Percentiles rank a stretch among this genome's conserved stretches.
Evolutionary conservation across 306 rosid genomes (phyloP).

Genomic region (Cicer chorassanicum): DNA sequence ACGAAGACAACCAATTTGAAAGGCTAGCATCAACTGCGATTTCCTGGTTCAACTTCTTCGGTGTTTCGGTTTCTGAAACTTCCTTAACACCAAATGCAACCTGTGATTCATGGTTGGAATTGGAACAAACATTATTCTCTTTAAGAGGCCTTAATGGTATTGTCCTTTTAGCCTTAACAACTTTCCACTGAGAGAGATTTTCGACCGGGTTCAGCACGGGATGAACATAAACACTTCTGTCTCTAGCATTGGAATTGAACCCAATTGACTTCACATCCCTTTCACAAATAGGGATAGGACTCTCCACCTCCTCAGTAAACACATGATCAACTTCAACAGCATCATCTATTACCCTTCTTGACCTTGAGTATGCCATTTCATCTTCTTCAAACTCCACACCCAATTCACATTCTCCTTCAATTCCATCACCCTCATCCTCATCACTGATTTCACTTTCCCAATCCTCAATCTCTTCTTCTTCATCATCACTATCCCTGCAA

Average conservation of each 20-base stretch:
- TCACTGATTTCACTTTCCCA: conserved; percentile 65
- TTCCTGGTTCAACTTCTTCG: conserved; percentile 59
- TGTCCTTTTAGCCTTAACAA: conserved; percentile 60
- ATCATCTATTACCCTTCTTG: conserved; percentile 24
- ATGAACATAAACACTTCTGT: conserved; percentile 77
- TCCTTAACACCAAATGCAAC: conserved; percentile 16
- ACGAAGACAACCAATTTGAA: conserved; percentile 80
- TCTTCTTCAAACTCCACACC: conserved; percentile 45
- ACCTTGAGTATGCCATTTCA: conserved; percentile 46
- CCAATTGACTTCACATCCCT: conserved; percentile 50
- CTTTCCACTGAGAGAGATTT: conserved; percentile 81
- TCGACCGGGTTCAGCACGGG: conserved; percentile 87
- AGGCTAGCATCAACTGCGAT: conserved; percentile 86
- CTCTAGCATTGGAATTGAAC: conserved; percentile 58
- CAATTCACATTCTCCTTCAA: conserved; percentile 44
- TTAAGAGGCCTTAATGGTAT: conserved; percentile 59
- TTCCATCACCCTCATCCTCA: conserved; percentile 43
- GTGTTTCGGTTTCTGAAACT: conserved; percentile 45
- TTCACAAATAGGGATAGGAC: conserved; percentile 38
- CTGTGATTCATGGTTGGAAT: conserved; percentile 46
- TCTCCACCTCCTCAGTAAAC: conserved; percentile 56
- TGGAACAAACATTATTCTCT: conserved; percentile 52
- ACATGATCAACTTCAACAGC: conserved; percentile 38
- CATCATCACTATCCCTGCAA: conserved; percentile 80
- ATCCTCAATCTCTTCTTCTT: conserved; percentile 56